Percentiles rank a stretch among this genome's conserved stretches.
phyloP scores from a whole-genome alignment of 371 early-diverging fungal species.

The Mucor circinelloides region DNA sequence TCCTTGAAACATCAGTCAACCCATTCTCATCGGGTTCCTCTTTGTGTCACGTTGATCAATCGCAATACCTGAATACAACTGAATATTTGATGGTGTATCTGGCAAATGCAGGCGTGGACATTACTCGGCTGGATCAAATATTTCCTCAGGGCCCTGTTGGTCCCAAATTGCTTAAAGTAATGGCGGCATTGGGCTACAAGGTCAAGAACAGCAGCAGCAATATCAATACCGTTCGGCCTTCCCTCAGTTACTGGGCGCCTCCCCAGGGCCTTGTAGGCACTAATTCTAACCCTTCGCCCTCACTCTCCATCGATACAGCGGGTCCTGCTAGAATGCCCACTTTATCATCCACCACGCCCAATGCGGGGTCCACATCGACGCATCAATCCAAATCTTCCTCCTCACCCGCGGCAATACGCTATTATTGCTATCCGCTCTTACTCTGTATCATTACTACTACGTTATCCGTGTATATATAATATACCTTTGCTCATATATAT shows the following conservation, averaged over 20 bases:
- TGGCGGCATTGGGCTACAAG: constrained; percentile 48
- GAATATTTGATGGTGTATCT: constrained; percentile 52
- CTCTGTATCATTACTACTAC: constrained; percentile 10
- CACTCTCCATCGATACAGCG: constrained; percentile 15
- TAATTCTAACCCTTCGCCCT: constrained; percentile 31
- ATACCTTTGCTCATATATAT: not conserved
- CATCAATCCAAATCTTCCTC: not conserved
- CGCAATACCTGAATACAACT: constrained; percentile 18
- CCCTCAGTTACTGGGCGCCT: constrained; percentile 34
- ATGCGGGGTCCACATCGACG: not conserved
- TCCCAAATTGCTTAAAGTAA: constrained; percentile 31
- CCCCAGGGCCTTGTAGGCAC: constrained; percentile 28
- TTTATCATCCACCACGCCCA: constrained; percentile 3
- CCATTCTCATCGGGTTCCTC: constrained; percentile 45
- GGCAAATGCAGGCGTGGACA: constrained; percentile 21
- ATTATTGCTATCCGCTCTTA: not conserved
- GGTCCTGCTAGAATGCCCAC: constrained; percentile 35
- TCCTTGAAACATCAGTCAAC: constrained; percentile 38
- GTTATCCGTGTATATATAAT: not conserved
- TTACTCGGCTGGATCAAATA: constrained; percentile 2
- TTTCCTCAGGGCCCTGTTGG: constrained; percentile 49
- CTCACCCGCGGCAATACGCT: not conserved
- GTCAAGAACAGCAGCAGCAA: constrained; percentile 8
- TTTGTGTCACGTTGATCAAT: constrained; percentile 42
- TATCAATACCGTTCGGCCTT: constrained; percentile 19